Percentiles rank a stretch among this genome's conserved stretches.
Conservation (phyloP, 495 filamentous ascomycete genomes). For the Aspergillus coremiiformis region DNA sequence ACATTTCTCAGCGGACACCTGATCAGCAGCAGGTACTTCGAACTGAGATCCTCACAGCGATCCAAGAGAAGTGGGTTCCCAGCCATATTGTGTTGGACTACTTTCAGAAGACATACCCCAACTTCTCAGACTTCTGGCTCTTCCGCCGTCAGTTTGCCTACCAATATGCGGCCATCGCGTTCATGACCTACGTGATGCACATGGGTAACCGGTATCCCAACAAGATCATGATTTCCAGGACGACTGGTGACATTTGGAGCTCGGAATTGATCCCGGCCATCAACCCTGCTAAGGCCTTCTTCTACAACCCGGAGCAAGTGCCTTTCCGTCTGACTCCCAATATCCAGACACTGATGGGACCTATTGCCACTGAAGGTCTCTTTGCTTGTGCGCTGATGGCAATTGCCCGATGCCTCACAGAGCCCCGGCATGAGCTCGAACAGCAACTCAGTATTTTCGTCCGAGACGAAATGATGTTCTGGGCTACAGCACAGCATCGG, state of each 20-base stretch:
- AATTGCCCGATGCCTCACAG: slow-evolving; percentile 90
- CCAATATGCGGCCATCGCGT: slow-evolving; percentile 91
- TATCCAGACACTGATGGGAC: slow-evolving; percentile 90
- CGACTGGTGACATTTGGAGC: slow-evolving; percentile 90
- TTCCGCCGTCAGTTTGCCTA: slow-evolving; percentile 96
- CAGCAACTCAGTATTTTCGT: slow-evolving; percentile 91
- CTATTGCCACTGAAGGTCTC: slow-evolving; percentile 89
- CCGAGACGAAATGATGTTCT: slow-evolving; percentile 95
- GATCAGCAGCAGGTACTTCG: slow-evolving; percentile 64
- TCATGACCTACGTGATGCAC: slow-evolving; percentile 97
- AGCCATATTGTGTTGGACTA: slow-evolving; percentile 74
- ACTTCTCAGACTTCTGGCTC: slow-evolving; percentile 91
- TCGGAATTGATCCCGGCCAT: slow-evolving; percentile 85
- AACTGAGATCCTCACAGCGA: slow-evolving; percentile 81
- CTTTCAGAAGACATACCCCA: slow-evolving; percentile 82
- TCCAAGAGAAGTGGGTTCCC: slow-evolving; percentile 86
- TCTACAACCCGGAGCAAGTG: slow-evolving; percentile 90
- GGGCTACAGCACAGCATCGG: slow-evolving; percentile 80
- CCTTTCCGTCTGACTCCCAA: slow-evolving; percentile 97
- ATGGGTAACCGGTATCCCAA: slow-evolving; percentile 91
- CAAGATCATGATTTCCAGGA: slow-evolving; percentile 86
- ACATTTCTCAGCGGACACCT: slow-evolving; percentile 44
- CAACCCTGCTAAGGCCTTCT: slow-evolving; percentile 70
- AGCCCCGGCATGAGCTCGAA: slow-evolving; percentile 81
- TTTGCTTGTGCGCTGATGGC: slow-evolving; percentile 90